These are phyloP conservation scores for Pezicula rhizophila DNA, from an alignment of 2,329 filamentous ascomycete genomes.

Conservation along the genomic window DNA sequence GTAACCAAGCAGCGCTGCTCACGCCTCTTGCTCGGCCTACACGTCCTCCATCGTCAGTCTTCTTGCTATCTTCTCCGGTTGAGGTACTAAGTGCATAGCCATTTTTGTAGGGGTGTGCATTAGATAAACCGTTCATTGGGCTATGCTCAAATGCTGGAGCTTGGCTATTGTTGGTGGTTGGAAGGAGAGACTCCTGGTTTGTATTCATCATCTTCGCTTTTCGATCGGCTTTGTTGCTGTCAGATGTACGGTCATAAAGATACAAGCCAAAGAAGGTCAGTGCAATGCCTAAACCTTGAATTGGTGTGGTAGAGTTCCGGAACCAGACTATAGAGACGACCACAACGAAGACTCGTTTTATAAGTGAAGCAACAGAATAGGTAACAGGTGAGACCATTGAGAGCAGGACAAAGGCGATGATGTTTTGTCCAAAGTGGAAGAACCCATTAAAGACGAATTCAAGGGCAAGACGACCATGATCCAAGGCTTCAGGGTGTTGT, in stretches of 20 bases:
- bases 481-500: slow-evolving; percentile 59
- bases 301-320: slow-evolving; percentile 73
- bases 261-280: slow-evolving; percentile 92
- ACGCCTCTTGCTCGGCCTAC: slow-evolving; percentile 35
- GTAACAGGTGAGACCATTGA: slow-evolving; percentile 95
- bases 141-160: slow-evolving; percentile 30
- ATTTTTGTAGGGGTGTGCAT: slow-evolving; percentile 38
- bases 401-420: slow-evolving; percentile 85
- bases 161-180: slow-evolving; percentile 12
- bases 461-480: slow-evolving; percentile 66
- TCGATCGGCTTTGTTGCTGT: slow-evolving; percentile 81
- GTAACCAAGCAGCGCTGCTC: slow-evolving; percentile 58
- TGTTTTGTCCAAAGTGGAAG: slow-evolving; percentile 95
- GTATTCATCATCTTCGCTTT: slow-evolving; percentile 63
- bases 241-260: slow-evolving; percentile 87
- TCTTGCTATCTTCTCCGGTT: slow-evolving; percentile 26
- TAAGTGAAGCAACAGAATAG: slow-evolving; percentile 90
- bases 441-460: slow-evolving; percentile 97
- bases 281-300: slow-evolving; percentile 79
- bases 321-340: slow-evolving; percentile 95
- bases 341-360: slow-evolving; percentile 97
- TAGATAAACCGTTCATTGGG: slow-evolving; percentile 12
- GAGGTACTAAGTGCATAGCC: slow-evolving; percentile 34
- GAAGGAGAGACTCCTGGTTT: slow-evolving; percentile 26
- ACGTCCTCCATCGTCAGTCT: slow-evolving; percentile 44